Base-by-base conservation (phyloP, 2,329 filamentous ascomycete genomes). In the Pseudopyricularia javanii region DNA sequence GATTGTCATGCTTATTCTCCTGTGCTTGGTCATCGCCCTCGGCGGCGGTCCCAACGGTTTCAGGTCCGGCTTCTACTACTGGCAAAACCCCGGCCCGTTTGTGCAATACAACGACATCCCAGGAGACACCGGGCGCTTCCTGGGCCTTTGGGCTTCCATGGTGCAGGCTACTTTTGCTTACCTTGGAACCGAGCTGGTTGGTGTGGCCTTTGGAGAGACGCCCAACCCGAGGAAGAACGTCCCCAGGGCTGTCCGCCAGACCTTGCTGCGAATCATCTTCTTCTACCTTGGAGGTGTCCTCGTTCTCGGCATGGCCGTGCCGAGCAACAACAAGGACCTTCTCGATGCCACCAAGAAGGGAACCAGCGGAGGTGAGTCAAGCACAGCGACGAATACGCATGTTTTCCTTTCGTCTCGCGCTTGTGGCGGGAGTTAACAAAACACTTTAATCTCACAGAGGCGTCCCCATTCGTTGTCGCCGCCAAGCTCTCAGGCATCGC, bases 241-340 rank as follows among this genome's bases (percentile, higher is more conserved):
- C 54, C 83, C 83, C 2, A 72, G 77, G 47, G 83, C 83, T 26
- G 83, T 86, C 66, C 82, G 79, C 60, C 73, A 85, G 53, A 86
- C 82, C 37, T 83, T 86, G 64, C 82, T 77, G 67, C 82, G 83
- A 20, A 86, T 86, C 61, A 64, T 83, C 55, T 72, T 85, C 65
- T 87, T 87, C 69, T 86, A 86, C 67, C 72, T 83, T 54, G 64
- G 82, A 28, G 80, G 77, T 7, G 80, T 86, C 15, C 70, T 86
- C 47, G 74, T 86, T 47, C 68, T 86, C 6, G 83, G 83, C 54
- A 84, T 85, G 70, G 71, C 83, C 12, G 78, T 87, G 1, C 80
- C 82, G 0, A 85, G 83, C 69, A 70, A 85, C 65, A 65, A 66
- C 52, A 35, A 57, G 0, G 20, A 57, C 7, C 68, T 79, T 12